These are phyloP conservation scores for Friedmanniomyces simplex DNA, from an alignment of 495 filamentous ascomycete species.

Conservation along the genomic window DNA sequence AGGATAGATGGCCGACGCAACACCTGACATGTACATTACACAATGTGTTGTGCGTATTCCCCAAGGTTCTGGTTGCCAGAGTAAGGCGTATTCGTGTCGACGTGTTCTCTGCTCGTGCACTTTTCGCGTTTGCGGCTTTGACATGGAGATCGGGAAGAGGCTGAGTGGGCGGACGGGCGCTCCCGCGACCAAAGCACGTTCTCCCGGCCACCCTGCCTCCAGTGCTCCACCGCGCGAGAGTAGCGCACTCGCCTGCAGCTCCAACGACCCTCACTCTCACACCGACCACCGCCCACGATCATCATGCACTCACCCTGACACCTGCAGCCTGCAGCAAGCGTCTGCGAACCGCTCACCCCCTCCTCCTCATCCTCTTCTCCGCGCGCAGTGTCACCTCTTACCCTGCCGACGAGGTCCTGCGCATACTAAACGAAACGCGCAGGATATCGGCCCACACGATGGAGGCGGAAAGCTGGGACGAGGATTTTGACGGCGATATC, in stretches of 20 bases:
- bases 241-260: background rate
- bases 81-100: no score
- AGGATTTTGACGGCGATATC: constrained; percentile 57
- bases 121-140: no score
- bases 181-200: no score
- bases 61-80: no score
- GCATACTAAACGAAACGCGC: background rate
- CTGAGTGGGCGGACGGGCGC: no score
- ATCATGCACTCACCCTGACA: background rate
- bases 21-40: background rate
- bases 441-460: constrained; percentile 1
- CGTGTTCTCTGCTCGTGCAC: no score
- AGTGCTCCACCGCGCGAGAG: no score
- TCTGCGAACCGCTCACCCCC: background rate
- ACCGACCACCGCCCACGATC: background rate
- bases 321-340: background rate
- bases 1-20: background rate
- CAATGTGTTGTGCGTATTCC: no score
- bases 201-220: no score
- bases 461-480: constrained; percentile 69
- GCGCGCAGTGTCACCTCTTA: background rate
- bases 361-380: background rate
- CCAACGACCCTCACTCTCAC: background rate
- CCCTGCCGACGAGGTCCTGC: background rate
- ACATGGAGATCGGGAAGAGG: no score